Percentiles rank a stretch among this genome's conserved stretches.
These are phyloP conservation scores for Plasmodium ovale DNA, from an alignment of 169 alveolate genomes.

Conservation along the genomic window DNA sequence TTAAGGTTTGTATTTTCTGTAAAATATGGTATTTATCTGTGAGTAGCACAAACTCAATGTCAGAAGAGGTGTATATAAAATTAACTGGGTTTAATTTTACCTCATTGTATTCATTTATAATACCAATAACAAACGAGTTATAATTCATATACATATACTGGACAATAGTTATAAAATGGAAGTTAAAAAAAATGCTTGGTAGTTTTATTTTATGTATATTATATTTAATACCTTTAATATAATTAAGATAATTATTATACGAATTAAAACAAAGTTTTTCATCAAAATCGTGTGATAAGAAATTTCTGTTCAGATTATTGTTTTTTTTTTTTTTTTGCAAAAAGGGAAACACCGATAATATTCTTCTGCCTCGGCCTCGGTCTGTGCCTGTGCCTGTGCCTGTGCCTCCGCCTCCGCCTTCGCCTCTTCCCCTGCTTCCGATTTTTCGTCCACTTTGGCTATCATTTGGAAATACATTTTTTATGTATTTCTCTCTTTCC, in stretches of 20 bases:
- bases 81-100: conserved; percentile 54
- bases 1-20: conserved; percentile 17
- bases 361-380: neutral
- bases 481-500: neutral
- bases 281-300: conserved; percentile 13
- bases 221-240: conserved; percentile 68
- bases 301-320: neutral
- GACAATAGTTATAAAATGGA: conserved; percentile 62
- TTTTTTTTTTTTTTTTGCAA: conserved; percentile 13
- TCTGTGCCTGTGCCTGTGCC: too few relatives aligned
- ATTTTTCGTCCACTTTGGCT: neutral
- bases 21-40: conserved; percentile 51
- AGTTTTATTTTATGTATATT: conserved; percentile 65
- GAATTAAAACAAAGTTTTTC: conserved; percentile 19
- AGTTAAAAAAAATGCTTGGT: conserved; percentile 33
- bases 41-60: conserved; percentile 31
- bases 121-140: conserved; percentile 67
- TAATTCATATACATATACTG: conserved; percentile 71
- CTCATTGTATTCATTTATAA: conserved; percentile 44
- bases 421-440: neutral
- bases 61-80: conserved; percentile 20
- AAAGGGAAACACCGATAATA: neutral
- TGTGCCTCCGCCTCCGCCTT: neutral
- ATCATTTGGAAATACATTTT: neutral
- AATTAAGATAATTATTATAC: conserved; percentile 60